Evolutionary conservation across 192 early-diverging fungal genomes (phyloP).

Genomic region (Umbelopsis ramanniana): DNA sequence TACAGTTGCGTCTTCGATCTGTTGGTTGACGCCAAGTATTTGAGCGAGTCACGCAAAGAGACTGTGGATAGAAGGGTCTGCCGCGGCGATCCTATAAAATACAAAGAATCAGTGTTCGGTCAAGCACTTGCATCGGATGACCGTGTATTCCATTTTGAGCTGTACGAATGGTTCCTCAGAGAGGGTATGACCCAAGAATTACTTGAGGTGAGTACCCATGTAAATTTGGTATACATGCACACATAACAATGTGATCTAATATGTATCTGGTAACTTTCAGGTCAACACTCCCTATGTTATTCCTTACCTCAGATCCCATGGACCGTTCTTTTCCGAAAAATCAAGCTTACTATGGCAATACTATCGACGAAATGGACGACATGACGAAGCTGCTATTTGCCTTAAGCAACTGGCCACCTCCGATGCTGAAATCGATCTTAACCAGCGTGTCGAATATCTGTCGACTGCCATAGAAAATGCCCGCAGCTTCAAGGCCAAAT

Average conservation of each 20-base stretch:
- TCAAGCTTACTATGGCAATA: constrained; percentile 33
- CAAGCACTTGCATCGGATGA: constrained; percentile 26
- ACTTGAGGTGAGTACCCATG: not conserved
- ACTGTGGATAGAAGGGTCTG: not conserved
- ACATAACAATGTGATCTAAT: not conserved
- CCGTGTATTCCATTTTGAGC: constrained; percentile 32
- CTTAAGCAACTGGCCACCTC: constrained; percentile 22
- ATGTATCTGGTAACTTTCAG: not conserved
- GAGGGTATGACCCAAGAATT: constrained; percentile 26
- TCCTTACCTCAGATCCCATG: constrained; percentile 30
- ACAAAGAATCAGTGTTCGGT: constrained; percentile 11
- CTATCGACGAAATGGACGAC: constrained; percentile 21
- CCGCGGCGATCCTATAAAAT: constrained; percentile 3
- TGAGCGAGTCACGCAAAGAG: constrained; percentile 15
- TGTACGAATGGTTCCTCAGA: constrained; percentile 35
- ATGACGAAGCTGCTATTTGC: constrained; percentile 31
- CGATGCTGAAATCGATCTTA: not conserved
- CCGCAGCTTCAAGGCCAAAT: not conserved
- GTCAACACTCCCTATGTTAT: constrained; percentile 25
- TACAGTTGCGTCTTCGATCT: constrained; percentile 22
- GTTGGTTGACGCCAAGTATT: not conserved
- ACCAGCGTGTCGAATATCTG: constrained; percentile 28
- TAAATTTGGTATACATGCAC: no score
- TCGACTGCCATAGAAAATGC: constrained; percentile 29
- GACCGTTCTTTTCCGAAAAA: not conserved